Evolutionary conservation across 2,329 filamentous ascomycete genomes (phyloP).

Genomic region (Dendrostoma leiphaemia): DNA sequence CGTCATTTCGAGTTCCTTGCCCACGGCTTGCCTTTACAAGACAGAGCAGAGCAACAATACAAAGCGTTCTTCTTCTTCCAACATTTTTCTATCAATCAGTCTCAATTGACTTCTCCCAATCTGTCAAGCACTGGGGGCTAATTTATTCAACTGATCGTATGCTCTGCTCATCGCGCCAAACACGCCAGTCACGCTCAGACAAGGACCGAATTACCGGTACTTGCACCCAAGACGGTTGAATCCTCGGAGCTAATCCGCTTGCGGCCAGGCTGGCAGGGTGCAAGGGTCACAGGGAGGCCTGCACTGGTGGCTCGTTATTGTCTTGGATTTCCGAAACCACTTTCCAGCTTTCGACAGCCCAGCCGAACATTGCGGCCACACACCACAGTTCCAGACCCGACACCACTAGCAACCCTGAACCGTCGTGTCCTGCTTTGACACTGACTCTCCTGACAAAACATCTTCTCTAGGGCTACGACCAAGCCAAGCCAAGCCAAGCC

Average conservation of each 20-base stretch:
- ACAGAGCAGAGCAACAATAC: no score
- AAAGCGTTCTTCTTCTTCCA: neutral
- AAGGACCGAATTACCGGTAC: neutral
- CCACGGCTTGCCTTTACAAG: no score
- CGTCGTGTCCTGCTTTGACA: neutral
- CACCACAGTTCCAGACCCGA: neutral
- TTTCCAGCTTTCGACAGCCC: neutral
- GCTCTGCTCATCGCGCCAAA: neutral
- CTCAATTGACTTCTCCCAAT: neutral
- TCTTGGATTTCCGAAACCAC: constrained; percentile 9
- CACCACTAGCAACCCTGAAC: neutral
- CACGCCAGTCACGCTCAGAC: no score
- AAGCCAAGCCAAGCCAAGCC: no score
- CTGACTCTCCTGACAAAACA: neutral
- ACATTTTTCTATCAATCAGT: neutral
- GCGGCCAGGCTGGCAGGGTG: neutral
- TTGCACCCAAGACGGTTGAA: neutral
- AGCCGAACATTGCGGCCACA: neutral
- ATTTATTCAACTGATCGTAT: neutral
- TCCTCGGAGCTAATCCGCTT: neutral
- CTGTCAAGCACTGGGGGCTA: neutral
- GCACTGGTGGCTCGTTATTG: neutral
- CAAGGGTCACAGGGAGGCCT: no score
- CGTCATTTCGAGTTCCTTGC: neutral
- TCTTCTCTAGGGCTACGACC: no score